These are phyloP conservation scores for Funneliformis mosseae DNA, from an alignment of 192 early-diverging fungal species.

Conservation along the genomic window DNA sequence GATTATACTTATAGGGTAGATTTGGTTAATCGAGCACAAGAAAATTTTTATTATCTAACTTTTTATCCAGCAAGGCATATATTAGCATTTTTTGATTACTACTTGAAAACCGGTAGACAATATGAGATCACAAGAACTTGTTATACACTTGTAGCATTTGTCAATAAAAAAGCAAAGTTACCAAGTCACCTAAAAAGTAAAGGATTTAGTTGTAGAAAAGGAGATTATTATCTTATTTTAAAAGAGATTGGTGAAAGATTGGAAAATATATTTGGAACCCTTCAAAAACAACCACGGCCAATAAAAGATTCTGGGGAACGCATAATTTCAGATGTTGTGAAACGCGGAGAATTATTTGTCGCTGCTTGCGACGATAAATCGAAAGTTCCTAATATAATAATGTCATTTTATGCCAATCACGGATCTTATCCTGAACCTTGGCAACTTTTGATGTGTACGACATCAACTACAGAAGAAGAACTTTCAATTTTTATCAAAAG, in stretches of 20 bases:
- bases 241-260: conserved; percentile 23
- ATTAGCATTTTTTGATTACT: conserved; percentile 23
- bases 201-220: neutral
- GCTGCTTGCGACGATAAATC: conserved; percentile 29
- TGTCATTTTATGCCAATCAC: conserved; percentile 32
- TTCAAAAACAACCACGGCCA: neutral
- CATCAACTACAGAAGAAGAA: conserved; percentile 29
- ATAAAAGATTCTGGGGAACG: neutral
- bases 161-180: neutral
- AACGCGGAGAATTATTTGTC: conserved; percentile 30
- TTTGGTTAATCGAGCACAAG: neutral
- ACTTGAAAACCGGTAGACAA: neutral
- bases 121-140: neutral
- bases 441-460: conserved; percentile 33
- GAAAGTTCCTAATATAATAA: conserved; percentile 35
- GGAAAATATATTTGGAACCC: neutral
- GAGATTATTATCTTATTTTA: neutral
- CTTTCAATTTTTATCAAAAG: conserved; percentile 32
- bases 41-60: conserved; percentile 22
- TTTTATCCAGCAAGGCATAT: conserved; percentile 23
- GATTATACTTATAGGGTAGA: neutral
- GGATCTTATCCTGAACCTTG: conserved; percentile 30
- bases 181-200: neutral
- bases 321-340: conserved; percentile 15
- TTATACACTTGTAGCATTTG: conserved; percentile 14